A percentile compares a stretch with the other conserved stretches of the same genome.
phyloP scores from a whole-genome alignment of 2,329 filamentous ascomycete genomes.

The Aureobasidium sp. region DNA sequence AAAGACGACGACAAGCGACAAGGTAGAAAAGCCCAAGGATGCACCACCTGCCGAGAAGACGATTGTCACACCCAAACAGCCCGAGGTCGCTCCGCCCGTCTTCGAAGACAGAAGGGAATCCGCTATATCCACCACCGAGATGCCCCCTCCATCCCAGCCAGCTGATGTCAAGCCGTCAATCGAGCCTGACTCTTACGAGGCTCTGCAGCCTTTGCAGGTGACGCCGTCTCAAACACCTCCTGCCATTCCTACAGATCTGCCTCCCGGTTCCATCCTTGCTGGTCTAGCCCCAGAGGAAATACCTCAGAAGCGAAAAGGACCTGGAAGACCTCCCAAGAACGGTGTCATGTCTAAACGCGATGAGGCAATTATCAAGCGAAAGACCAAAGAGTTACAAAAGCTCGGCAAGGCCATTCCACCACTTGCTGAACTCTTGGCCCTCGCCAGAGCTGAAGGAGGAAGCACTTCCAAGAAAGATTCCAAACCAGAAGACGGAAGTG shows the following conservation, averaged over 20 bases:
- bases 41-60: conserved; percentile 14
- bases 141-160: conserved; percentile 11
- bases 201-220: conserved; percentile 1
- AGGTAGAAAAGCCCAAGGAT: conserved; percentile 18
- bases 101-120: conserved; percentile 5
- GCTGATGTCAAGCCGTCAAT: conserved; percentile 16
- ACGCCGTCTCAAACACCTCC: conserved; percentile 12
- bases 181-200: conserved; percentile 9
- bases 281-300: conserved; percentile 30
- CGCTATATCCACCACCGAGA: conserved; percentile 3
- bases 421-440: conserved; percentile 25
- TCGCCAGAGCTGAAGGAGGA: conserved; percentile 27
- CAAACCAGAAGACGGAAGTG: conserved; percentile 20
- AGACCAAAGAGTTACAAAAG: conserved; percentile 31
- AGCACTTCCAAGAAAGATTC: conserved; percentile 17
- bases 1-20: conserved; percentile 12
- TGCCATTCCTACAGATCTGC: conserved; percentile 17
- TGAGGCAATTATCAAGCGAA: conserved; percentile 28
- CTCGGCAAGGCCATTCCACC: conserved; percentile 24
- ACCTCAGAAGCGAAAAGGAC: conserved; percentile 62
- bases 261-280: conserved; percentile 26
- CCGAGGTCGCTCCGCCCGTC: neutral
- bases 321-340: conserved; percentile 75
- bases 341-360: conserved; percentile 78
- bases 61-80: neutral